These are phyloP conservation scores for Trichopus zeylanicus DNA, from an alignment of 116 monocot genomes.

Conservation along the genomic window DNA sequence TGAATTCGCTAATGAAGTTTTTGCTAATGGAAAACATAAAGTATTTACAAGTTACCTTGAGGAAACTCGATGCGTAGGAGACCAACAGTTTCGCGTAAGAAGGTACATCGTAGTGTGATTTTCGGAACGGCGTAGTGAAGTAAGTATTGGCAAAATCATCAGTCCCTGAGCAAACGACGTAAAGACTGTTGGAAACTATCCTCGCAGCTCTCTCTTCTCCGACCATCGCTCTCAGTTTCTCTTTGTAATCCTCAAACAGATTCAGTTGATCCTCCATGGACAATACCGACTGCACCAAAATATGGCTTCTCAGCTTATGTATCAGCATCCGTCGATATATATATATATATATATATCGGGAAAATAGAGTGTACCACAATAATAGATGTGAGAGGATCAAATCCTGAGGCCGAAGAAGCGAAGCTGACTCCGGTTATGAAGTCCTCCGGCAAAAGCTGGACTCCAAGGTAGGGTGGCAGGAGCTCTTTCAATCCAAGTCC, in stretches of 20 bases:
- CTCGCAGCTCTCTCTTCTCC: slow-evolving; percentile 27
- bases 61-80: slow-evolving; percentile 25
- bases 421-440: slow-evolving; percentile 92
- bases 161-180: slow-evolving; percentile 28
- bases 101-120: slow-evolving; percentile 26
- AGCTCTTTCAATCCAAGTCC: slow-evolving; percentile 52
- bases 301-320: too few species aligned
- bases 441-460: slow-evolving; percentile 29
- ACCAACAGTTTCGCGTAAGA: slow-evolving; percentile 35
- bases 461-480: slow-evolving; percentile 49
- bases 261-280: slow-evolving; percentile 46
- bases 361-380: not conserved
- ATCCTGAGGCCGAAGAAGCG: slow-evolving; percentile 78
- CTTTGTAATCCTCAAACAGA: slow-evolving; percentile 55
- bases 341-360: not conserved
- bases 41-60: slow-evolving; percentile 20
- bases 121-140: slow-evolving; percentile 24
- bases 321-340: too few species aligned
- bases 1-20: too few species aligned
- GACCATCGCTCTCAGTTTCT: slow-evolving; percentile 28
- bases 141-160: slow-evolving; percentile 47
- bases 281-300: slow-evolving; percentile 25
- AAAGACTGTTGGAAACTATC: slow-evolving; percentile 26
- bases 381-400: not conserved
- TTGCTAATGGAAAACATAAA: not conserved